Base-by-base conservation (phyloP, 2,329 filamentous ascomycete genomes). In the Aspergillus caelatus region DNA sequence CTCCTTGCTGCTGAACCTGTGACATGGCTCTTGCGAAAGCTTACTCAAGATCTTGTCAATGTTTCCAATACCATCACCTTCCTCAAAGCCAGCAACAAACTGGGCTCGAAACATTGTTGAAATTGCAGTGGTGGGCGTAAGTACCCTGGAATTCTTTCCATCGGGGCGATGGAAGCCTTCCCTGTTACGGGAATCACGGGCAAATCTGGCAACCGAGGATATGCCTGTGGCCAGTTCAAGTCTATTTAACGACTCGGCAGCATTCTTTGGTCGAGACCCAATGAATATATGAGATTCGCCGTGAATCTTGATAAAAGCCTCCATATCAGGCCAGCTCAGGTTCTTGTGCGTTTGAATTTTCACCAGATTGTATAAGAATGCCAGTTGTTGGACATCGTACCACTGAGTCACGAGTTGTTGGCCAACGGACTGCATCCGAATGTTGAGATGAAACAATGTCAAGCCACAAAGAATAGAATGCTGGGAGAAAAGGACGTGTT, bases 201-300 rank as follows among this genome's bases (percentile, higher is more conserved):
- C 73, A 66, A 75, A 73, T n/a, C 65, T 70, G 45, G 68, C 30
- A 43, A 63, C 56, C 3, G 69, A 74, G 16, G 71, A 72, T 19
- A 72, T 68, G 26, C 73, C 73, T 12, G 70, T 71, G 54, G 69
- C 71, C 54, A 75, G 53, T 62, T 74, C 63, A 41, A 75, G 70
- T 57, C 71, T 55, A 23, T 74, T 72, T 43, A 74, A 57, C 2
- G 71, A 74, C 60, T 75, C 70, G 2, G 9, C 56, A 11, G 67
- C 68, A 34, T 72, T 68, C 50, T 72, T 73, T 41, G 72, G 73
- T 45, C 71, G 68, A 3, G 67, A 64, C 32, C 73, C 70, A 48
- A 74, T 58, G 58, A 75, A 74, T 23, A 75, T 73, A 60, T 70
- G 67, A 63, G 67, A 70, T 46, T 75, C 71, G 46, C 72, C 70